phyloP scores from a whole-genome alignment of 371 early-diverging fungal genomes.

The Lichtheimia ornata region DNA sequence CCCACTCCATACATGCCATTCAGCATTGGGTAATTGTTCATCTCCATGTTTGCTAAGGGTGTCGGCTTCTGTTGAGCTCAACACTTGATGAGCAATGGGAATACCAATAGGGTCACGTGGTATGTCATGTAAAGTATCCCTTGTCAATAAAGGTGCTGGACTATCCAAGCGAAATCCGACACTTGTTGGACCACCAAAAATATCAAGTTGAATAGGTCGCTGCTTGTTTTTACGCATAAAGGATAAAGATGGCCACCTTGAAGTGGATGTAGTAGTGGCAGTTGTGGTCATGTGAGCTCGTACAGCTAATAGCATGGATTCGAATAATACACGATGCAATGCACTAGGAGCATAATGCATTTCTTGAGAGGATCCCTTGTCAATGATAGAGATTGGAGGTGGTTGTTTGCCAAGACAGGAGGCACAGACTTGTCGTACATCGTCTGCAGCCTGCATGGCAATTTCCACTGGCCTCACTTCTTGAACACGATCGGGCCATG shows the following conservation, averaged over 20 bases:
- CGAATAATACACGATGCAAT: conserved; percentile 69
- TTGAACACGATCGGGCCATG: conserved; percentile 63
- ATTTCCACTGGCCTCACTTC: conserved; percentile 60
- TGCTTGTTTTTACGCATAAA: conserved; percentile 10
- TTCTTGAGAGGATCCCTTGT: conserved; percentile 25
- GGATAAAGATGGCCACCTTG: neutral
- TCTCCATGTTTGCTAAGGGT: conserved; percentile 22
- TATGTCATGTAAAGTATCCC: conserved; percentile 31
- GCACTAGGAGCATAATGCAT: conserved; percentile 65
- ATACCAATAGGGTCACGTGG: conserved; percentile 44
- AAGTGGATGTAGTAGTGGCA: neutral
- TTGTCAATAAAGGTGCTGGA: conserved; percentile 22
- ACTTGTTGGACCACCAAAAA: conserved; percentile 45
- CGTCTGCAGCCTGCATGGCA: conserved; percentile 63
- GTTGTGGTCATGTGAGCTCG: conserved; percentile 42
- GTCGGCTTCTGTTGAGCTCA: conserved; percentile 52
- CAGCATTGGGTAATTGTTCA: conserved; percentile 18
- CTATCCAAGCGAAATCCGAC: conserved; percentile 36
- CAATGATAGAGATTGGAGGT: conserved; percentile 25
- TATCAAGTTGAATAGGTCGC: conserved; percentile 36
- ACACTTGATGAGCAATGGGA: conserved; percentile 45
- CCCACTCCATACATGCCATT: conserved; percentile 29
- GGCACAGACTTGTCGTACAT: conserved; percentile 58
- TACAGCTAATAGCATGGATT: conserved; percentile 63
- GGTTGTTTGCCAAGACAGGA: conserved; percentile 22